Conservation (phyloP, 108 stramenopile genomes). For the Skeletonema costatum region DNA sequence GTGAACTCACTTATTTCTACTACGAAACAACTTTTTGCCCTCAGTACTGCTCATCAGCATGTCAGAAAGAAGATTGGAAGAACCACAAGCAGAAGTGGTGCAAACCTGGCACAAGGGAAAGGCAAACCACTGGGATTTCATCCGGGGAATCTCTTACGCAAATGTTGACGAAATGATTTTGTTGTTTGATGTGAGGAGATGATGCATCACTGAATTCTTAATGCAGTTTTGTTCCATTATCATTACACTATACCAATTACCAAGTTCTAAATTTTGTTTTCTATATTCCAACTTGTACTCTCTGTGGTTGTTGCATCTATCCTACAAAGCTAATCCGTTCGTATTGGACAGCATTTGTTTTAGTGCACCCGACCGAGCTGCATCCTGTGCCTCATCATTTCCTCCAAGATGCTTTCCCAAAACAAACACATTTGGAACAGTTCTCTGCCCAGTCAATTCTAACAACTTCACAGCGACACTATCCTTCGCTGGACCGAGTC, state of each 20-base stretch:
- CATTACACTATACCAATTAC: too few species aligned
- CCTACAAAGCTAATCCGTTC: not conserved
- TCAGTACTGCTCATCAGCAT: too few species aligned
- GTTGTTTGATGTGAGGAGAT: not conserved
- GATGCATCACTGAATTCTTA: not conserved
- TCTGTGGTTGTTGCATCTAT: not conserved
- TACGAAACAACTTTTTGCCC: too few species aligned
- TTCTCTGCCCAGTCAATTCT: slow-evolving; percentile 45
- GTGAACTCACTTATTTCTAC: too few species aligned
- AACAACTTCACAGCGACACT: slow-evolving; percentile 59
- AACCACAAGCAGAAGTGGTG: too few species aligned
- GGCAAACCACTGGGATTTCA: too few species aligned
- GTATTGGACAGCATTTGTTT: slow-evolving; percentile 48
- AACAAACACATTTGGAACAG: slow-evolving; percentile 62
- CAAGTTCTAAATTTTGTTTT: not conserved
- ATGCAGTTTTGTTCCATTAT: too few species aligned
- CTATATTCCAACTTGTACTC: not conserved
- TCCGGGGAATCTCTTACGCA: too few species aligned
- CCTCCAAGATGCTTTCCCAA: slow-evolving; percentile 38
- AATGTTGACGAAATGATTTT: too few species aligned
- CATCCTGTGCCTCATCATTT: slow-evolving; percentile 22
- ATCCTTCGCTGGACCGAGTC: slow-evolving; percentile 29
- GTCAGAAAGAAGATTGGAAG: too few species aligned
- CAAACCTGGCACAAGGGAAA: too few species aligned
- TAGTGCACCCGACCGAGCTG: slow-evolving; percentile 47